Conservation (phyloP, 192 early-diverging fungal genomes). For the Backusella psychrophila region DNA sequence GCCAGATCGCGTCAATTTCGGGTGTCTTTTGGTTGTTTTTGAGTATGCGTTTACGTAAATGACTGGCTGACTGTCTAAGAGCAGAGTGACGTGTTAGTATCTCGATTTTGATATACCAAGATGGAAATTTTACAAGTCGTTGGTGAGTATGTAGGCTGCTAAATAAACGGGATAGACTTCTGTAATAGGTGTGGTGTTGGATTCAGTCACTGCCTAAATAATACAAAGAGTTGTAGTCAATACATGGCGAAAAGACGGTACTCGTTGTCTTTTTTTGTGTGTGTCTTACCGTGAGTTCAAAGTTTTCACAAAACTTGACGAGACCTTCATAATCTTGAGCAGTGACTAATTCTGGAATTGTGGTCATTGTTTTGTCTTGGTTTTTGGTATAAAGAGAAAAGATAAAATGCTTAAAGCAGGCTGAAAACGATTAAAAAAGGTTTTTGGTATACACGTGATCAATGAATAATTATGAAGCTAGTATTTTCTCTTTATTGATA, state of each 20-base stretch:
- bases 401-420: neutral
- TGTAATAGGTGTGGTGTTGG: neutral
- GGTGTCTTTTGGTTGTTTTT: neutral
- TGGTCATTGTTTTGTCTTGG: neutral
- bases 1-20: slow-evolving; percentile 8
- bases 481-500: too few relatives aligned
- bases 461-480: too few relatives aligned
- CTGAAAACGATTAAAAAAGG: neutral
- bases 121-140: neutral
- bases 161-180: slow-evolving; percentile 7
- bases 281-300: neutral
- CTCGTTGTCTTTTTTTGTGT: neutral
- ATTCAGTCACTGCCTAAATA: neutral
- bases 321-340: slow-evolving; percentile 5
- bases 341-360: neutral
- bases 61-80: neutral
- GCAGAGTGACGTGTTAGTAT: neutral
- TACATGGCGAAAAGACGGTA: neutral
- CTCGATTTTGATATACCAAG: neutral
- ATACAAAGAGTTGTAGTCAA: neutral
- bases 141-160: neutral
- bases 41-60: slow-evolving; percentile 16
- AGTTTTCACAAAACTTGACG: slow-evolving; percentile 4
- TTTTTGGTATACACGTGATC: neutral
- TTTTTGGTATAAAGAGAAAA: neutral